A percentile compares a stretch with the other conserved stretches of the same genome.
Evolutionary conservation across 2,329 filamentous ascomycete species (phyloP).

Genomic region (Penicillium frequentans): DNA sequence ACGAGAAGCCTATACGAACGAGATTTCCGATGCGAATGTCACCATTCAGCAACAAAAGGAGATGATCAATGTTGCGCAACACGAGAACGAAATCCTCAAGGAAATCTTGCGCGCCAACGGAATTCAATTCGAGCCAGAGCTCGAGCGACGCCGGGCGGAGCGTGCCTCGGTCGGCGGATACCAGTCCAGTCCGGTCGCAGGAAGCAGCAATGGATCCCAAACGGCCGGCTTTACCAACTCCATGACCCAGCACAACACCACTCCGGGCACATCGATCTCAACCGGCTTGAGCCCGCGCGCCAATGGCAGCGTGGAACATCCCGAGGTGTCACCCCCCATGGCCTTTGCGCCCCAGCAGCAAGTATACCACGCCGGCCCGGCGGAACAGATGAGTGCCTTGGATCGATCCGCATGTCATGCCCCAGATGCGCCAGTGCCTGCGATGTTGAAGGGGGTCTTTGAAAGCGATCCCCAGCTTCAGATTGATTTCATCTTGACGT

Average conservation of each 20-base stretch:
- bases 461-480: constrained; percentile 48
- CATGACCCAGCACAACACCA: constrained; percentile 27
- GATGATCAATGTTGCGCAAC: constrained; percentile 67
- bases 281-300: constrained; percentile 31
- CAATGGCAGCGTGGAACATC: constrained; percentile 26
- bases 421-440: constrained; percentile 19
- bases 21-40: constrained; percentile 56
- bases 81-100: constrained; percentile 78
- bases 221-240: constrained; percentile 25
- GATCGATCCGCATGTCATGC: constrained; percentile 23
- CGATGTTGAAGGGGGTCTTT: constrained; percentile 40
- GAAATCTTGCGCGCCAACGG: constrained; percentile 60
- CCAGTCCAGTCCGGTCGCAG: constrained; percentile 44
- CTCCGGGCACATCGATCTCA: constrained; percentile 36
- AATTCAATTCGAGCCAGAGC: constrained; percentile 55
- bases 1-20: constrained; percentile 72
- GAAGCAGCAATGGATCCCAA: constrained; percentile 39
- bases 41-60: constrained; percentile 67
- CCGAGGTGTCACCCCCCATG: constrained; percentile 29
- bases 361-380: constrained; percentile 20
- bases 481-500: constrained; percentile 50
- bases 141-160: constrained; percentile 39
- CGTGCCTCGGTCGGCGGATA: constrained; percentile 22
- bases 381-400: constrained; percentile 25
- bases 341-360: constrained; percentile 26